Evolutionary conservation across 345 rosid species (phyloP).

Genomic region (Erodium maritimum): DNA sequence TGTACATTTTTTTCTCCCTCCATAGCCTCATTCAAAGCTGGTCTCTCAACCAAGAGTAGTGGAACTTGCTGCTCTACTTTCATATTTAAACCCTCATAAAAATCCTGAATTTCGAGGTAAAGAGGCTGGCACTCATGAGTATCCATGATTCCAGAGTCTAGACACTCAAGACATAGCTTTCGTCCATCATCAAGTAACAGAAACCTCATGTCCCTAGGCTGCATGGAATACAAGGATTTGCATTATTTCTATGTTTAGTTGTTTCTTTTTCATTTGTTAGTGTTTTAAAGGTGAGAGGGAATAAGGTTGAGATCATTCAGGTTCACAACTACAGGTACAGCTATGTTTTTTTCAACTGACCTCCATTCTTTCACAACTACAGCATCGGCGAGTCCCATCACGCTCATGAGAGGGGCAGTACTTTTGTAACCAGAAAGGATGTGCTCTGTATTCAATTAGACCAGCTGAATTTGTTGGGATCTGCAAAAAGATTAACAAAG

Average conservation of each 20-base stretch:
- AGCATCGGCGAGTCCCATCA: conserved; percentile 72
- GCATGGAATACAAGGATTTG: conserved; percentile 1
- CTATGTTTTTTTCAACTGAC: conserved; percentile 24
- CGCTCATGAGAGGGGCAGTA: conserved; percentile 91
- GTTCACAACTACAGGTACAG: too few relatives aligned
- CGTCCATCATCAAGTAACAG: conserved; percentile 43
- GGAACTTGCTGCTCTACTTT: conserved; percentile 38
- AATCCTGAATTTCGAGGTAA: conserved; percentile 32
- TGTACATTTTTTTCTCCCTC: conserved; percentile 23
- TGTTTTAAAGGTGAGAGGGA: conserved; percentile 7
- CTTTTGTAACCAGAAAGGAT: conserved; percentile 78
- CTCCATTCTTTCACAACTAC: conserved; percentile 81
- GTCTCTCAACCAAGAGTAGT: conserved; percentile 42
- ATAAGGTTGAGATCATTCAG: neutral
- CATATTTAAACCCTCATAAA: conserved; percentile 43
- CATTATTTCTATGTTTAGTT: neutral
- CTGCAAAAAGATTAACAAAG: conserved; percentile 20
- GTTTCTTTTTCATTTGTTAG: neutral
- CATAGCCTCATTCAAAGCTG: conserved; percentile 33
- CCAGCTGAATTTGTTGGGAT: conserved; percentile 63
- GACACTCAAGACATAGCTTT: conserved; percentile 36
- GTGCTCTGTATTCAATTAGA: conserved; percentile 58
- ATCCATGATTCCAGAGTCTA: conserved; percentile 36
- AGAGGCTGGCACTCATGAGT: conserved; percentile 44
- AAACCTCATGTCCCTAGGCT: conserved; percentile 27